Evolutionary conservation across 129 eudicot genomes (phyloP), one percentile per base, ranked within the genome.

Genomic region (Glebionis coronaria): DNA sequence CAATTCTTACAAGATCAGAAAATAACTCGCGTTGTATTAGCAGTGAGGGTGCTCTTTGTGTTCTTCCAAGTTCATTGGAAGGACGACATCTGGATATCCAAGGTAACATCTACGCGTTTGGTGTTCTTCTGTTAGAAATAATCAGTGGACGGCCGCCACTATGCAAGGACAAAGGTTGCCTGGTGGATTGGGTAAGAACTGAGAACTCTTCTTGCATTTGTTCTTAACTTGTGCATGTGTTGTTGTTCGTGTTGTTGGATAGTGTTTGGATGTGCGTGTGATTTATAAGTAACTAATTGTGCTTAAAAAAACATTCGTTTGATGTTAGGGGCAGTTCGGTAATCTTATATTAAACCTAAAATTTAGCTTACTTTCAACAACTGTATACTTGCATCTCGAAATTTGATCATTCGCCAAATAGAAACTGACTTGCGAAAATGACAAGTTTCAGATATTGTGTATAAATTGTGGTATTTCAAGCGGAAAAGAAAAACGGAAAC

Each of bases 161-260:
- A 61, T 79, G 85, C 80, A 84, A 88, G 73, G 87, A 92, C 54
- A 83, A 81, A 71, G 98, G 96, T 28, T 82, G 79, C 83, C 74
- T 92, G 59, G 89, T 88, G n/a, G 98, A 88, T 63, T 92, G 98
- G 98, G 98, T 88, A 80, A 80, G 84, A 60, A 69, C 78, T 88
- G 76, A 79, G 79, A 56, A 71, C 80, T 68, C 44, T 25, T 68
- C 9, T 69, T 68, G 56, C 50, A 59, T 45, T 12, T 61, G 19
- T 57, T 44, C 45, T 35, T 35, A 35, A 35, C 42, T 14, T 52
- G 5, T 75, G 69, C 62, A 58, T 56, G 28, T 20, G 57, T 44
- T 56, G 47, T 56, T 73, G 60, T 56, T 65, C 64, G 12, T 65
- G 18, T 64, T 25, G 47, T 63, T 21, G 25, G 42, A 44, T 18